Percentiles rank a stretch among this genome's conserved stretches.
Conservation (phyloP, 768 basidiomycete genomes). For the Naganishia friedmannii region DNA sequence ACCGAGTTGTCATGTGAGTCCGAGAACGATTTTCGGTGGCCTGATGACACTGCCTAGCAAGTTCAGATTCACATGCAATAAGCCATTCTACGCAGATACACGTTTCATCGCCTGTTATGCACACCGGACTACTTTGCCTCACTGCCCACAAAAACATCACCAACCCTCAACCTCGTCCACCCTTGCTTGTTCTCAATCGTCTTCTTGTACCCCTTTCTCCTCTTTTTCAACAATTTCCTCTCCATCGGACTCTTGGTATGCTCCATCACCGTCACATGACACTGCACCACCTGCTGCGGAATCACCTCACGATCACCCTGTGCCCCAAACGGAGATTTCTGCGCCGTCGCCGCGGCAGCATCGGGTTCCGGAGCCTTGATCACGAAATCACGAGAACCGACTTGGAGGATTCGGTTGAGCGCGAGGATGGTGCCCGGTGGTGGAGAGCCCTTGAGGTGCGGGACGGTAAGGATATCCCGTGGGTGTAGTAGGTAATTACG, state of each 20-base stretch:
- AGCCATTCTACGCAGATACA: not conserved
- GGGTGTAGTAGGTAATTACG: conserved; percentile 85
- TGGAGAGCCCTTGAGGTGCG: conserved; percentile 72
- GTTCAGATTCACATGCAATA: not conserved
- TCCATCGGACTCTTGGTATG: conserved; percentile 95
- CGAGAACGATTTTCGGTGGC: no score
- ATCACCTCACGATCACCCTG: conserved; percentile 55
- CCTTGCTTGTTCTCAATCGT: conserved; percentile 90
- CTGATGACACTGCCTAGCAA: no score
- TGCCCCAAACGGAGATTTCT: conserved; percentile 7
- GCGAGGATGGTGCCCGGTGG: conserved; percentile 75
- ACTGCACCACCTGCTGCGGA: conserved; percentile 64
- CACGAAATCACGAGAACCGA: conserved; percentile 92
- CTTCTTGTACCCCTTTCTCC: conserved; percentile 96
- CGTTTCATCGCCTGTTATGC: not conserved
- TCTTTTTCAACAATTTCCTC: conserved; percentile 89
- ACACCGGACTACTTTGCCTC: conserved; percentile 8
- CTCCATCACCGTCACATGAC: conserved; percentile 89
- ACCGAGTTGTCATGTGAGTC: not conserved
- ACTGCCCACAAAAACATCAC: conserved; percentile 53
- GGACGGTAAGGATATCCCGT: conserved; percentile 87
- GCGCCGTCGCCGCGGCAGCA: conserved; percentile 21
- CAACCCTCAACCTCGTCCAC: conserved; percentile 90
- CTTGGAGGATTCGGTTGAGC: conserved; percentile 83
- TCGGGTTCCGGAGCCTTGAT: conserved; percentile 57